Percentiles rank a stretch among this genome's conserved stretches.
Conservation (phyloP, 2,329 filamentous ascomycete genomes). For the Aspergillus floridensis region DNA sequence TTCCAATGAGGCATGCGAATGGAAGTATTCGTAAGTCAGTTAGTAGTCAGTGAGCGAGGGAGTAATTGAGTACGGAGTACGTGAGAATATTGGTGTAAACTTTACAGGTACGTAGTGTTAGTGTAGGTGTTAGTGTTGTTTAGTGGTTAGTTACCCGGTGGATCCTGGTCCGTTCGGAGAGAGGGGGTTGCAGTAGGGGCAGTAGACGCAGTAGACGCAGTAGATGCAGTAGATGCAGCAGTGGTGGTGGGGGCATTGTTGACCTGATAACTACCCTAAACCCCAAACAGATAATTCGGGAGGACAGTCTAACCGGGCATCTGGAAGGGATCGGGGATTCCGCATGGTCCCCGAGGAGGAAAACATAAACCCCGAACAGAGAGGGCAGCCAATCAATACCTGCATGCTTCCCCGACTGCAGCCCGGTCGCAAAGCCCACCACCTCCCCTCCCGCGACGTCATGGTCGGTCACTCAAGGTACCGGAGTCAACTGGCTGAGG, state of each 20-base stretch:
- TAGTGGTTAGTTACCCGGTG: not conserved
- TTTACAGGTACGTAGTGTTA: not conserved
- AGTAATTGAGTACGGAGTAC: not conserved
- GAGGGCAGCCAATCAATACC: constrained; percentile 15
- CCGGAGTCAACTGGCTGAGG: too few relatives aligned
- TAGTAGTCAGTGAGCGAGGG: not conserved
- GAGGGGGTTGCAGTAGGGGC: not conserved
- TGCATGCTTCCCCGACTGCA: not conserved
- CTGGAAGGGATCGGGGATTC: constrained; percentile 19
- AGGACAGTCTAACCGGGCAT: constrained; percentile 7
- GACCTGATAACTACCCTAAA: not conserved
- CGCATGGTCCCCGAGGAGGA: constrained; percentile 22
- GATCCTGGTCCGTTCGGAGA: constrained; percentile 5
- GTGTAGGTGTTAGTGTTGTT: too few relatives aligned
- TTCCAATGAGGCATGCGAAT: not conserved
- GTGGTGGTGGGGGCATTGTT: too few relatives aligned
- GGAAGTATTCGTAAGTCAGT: too few relatives aligned
- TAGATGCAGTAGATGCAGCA: too few relatives aligned
- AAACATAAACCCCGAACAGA: constrained; percentile 18
- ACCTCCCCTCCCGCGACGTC: constrained; percentile 10
- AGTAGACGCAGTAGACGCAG: not conserved
- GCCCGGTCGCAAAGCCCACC: not conserved
- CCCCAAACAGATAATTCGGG: constrained; percentile 8
- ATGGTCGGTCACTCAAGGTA: not conserved
- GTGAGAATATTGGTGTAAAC: not conserved